phyloP scores from a whole-genome alignment of 306 rosid genomes.

The Prunus salicina region DNA sequence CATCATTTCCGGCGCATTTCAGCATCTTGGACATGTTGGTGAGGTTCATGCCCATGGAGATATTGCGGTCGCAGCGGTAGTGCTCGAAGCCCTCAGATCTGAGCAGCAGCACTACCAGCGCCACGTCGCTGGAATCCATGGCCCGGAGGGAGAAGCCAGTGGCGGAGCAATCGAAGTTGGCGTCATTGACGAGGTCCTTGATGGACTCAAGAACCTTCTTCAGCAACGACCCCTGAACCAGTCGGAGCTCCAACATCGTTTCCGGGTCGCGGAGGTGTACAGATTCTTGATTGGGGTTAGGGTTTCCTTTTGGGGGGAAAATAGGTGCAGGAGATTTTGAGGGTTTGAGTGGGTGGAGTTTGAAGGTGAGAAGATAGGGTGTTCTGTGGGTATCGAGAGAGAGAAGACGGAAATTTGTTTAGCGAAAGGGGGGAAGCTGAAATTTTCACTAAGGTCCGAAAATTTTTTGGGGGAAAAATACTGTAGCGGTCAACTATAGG shows the following conservation, averaged over 20 bases:
- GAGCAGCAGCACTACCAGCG: constrained; percentile 65
- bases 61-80: constrained; percentile 83
- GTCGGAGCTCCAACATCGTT: constrained; percentile 53
- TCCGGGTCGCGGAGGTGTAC: not conserved
- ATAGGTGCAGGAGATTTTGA: not conserved
- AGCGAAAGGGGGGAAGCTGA: too few relatives aligned
- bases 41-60: constrained; percentile 91
- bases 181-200: constrained; percentile 84
- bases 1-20: constrained; percentile 88
- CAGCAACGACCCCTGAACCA: constrained; percentile 56
- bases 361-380: too few relatives aligned
- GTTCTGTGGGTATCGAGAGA: too few relatives aligned
- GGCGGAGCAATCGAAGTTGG: constrained; percentile 72
- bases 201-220: constrained; percentile 59
- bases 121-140: constrained; percentile 98
- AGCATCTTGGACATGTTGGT: constrained; percentile 91
- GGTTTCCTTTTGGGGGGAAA: constrained; percentile 9
- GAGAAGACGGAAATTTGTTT: too few relatives aligned
- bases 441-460: too few relatives aligned
- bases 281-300: constrained; percentile 4
- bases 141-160: constrained; percentile 87
- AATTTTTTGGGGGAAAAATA: too few relatives aligned
- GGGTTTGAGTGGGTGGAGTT: not conserved
- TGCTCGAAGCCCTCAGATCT: constrained; percentile 95
- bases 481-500: too few relatives aligned